These are phyloP conservation scores for Williopsis jadinii DNA, from an alignment of 1,139 yeast species.

Conservation along the genomic window DNA sequence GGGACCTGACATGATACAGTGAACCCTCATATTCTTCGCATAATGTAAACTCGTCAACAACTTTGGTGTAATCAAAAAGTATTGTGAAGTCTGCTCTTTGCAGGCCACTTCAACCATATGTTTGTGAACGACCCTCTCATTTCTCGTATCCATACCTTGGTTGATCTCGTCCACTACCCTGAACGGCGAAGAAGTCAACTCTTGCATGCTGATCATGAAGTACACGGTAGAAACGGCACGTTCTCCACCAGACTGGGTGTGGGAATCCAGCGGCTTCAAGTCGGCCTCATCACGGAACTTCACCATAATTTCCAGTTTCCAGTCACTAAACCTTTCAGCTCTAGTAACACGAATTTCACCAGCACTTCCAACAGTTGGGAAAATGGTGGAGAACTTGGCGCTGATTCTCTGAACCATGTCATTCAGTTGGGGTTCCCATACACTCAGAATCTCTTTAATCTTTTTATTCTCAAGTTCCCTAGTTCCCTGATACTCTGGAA, in stretches of 20 bases:
- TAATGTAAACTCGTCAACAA: conserved; percentile 72
- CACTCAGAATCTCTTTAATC: conserved; percentile 33
- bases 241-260: conserved; percentile 96
- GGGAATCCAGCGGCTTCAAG: conserved; percentile 66
- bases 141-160: conserved; percentile 97
- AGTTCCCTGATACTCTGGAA: conserved; percentile 11
- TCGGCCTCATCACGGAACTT: conserved; percentile 75
- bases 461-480: conserved; percentile 27
- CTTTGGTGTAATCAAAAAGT: conserved; percentile 91
- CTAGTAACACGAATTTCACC: conserved; percentile 65
- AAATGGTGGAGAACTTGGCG: conserved; percentile 54
- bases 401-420: conserved; percentile 49
- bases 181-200: conserved; percentile 85
- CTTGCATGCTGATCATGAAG: conserved; percentile 86
- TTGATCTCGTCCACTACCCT: conserved; percentile 96
- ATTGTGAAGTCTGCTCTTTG: conserved; percentile 54
- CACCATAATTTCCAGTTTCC: conserved; percentile 82
- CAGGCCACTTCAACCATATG: conserved; percentile 90
- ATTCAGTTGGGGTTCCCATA: conserved; percentile 57
- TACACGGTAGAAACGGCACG: conserved; percentile 92
- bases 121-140: conserved; percentile 82
- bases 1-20: conserved; percentile 75
- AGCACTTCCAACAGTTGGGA: conserved; percentile 72
- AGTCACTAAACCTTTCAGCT: conserved; percentile 52
- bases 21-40: conserved; percentile 77